Evolutionary conservation across 176 grass and related monocot genomes (phyloP), one percentile per base, ranked within the genome.

Genomic region (Themeda triandra): DNA sequence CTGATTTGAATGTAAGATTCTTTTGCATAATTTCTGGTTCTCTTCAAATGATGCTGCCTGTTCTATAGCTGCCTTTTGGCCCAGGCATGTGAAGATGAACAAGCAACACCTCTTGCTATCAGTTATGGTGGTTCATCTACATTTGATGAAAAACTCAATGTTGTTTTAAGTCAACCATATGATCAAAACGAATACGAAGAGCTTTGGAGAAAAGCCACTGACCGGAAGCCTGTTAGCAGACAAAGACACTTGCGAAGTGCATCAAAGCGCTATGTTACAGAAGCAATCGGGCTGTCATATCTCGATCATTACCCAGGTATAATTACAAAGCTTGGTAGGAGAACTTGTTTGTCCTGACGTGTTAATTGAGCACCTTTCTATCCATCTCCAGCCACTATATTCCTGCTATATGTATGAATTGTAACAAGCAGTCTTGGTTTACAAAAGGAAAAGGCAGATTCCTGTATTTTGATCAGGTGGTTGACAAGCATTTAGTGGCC

Each of bases 281-380:
- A 49, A 1, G 63, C 73, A 80, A 41, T 72, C 25, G 90, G 90
- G 27, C 33, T 71, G 7, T 95, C 93, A 15, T 95, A 88, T 80
- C 87, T 95, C 59, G 85, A 92, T 88, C 42, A 88, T 78, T 90
- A 95, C 76, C 88, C 85, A 70, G 93, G 93, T 92, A 62, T 25
- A 49, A n/a, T 39, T 11, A 49, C 6, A 36, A 48, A 19, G 6
- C 23, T 51, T 31, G 36, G n/a, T 21, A 67, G n/a, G 25, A 2
- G 8, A n/a, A 18, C 13, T 13, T 51, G 13, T 46, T 73, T 29
- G 28, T 15, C 25, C 41, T 73, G 8, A 30, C 31, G 0, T 67
- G 65, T 67, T 36, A 35, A 33, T 10, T 66, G 17, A 36, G 17
- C 18, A 62, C 66, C 3, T 5, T 69, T 23, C 66, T 33, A 69